Base-by-base conservation (phyloP, 495 filamentous ascomycete genomes). In the Xylaria grammica region DNA sequence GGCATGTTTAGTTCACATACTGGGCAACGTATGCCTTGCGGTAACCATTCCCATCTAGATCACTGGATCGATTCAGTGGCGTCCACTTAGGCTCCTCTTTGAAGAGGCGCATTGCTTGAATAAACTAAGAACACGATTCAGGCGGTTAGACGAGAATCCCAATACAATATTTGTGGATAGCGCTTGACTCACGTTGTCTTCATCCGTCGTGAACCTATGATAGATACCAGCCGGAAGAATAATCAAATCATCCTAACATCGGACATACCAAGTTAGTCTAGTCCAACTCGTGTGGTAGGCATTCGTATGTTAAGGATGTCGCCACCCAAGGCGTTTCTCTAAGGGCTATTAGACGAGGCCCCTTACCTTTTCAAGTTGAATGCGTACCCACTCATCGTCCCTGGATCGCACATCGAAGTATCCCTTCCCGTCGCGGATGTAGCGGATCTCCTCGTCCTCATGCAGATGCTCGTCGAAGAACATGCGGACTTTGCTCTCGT, bases 81-180 rank as follows among this genome's bases (percentile, higher is more conserved):
- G 94, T 98, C 95, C 95, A 99, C 79, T 97, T 97, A 44, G 95
- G 96, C 81, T 98, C 93, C 61, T 98, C 95, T 82, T 97, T 94
- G 87, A 98, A 99, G 56, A 99, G 85, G 42, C 95, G 86, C 91
- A 98, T 94, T 24, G 96, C 95, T 74, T 94, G 91, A 72, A 97
- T 90, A 73, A 94, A 97, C 94, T 98, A 58, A 22, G 55, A 32
- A 9, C 20, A 44, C 0, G 26, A 52, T 34, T 49, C 27, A 56
- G 19, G 27, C 19, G 19, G 49, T 74, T 48, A 72, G 42, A 9
- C 0, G 11, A 44, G 10, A 32, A 36, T 17, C 19, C 29, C 26
- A 27, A 8, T 30, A 5, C 13, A 19, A 20, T 53, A 26, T n/a
- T n/a, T 19, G 24, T 11, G 22, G 15, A 24, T 15, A 15, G 19